These are phyloP conservation scores for Cordyceps militaris DNA, from an alignment of 2,329 filamentous ascomycete species.

Conservation along the genomic window DNA sequence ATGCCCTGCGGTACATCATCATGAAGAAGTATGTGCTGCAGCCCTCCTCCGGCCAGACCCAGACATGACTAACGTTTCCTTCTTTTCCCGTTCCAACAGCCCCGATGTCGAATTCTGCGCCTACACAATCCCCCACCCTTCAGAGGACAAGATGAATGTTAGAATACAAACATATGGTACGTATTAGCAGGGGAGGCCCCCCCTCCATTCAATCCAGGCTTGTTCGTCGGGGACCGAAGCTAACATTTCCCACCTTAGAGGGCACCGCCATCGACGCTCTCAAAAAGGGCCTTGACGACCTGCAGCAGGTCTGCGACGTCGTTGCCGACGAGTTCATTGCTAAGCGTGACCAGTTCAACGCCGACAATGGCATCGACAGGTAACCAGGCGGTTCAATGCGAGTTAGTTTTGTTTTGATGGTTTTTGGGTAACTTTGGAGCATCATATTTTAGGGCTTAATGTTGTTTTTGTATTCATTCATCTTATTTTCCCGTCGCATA, in stretches of 20 bases:
- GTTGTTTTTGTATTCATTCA: not conserved
- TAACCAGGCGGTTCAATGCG: slow-evolving; percentile 12
- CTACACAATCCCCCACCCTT: slow-evolving; percentile 95
- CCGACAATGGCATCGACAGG: slow-evolving; percentile 26
- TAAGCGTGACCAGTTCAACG: slow-evolving; percentile 37
- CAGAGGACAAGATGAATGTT: slow-evolving; percentile 93
- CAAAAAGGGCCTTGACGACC: slow-evolving; percentile 80
- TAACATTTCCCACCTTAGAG: slow-evolving; percentile 41
- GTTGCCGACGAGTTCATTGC: slow-evolving; percentile 82
- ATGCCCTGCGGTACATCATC: slow-evolving; percentile 88
- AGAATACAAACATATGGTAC: slow-evolving; percentile 94
- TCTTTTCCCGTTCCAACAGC: slow-evolving; percentile 27
- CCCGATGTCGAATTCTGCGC: slow-evolving; percentile 97
- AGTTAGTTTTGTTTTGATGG: not conserved
- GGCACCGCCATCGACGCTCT: slow-evolving; percentile 76
- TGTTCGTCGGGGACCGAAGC: not conserved
- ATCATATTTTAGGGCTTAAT: not conserved
- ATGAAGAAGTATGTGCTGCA: slow-evolving; percentile 83
- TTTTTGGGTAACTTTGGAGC: not conserved
- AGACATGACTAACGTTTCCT: not conserved
- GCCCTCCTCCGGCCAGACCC: slow-evolving; percentile 8
- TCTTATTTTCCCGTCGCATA: not conserved
- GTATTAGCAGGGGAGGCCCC: slow-evolving; percentile 21
- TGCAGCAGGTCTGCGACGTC: slow-evolving; percentile 88
- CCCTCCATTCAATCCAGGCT: not conserved